phyloP scores from a whole-genome alignment of 805 yeast genomes.

The Nakazawaea populi region DNA sequence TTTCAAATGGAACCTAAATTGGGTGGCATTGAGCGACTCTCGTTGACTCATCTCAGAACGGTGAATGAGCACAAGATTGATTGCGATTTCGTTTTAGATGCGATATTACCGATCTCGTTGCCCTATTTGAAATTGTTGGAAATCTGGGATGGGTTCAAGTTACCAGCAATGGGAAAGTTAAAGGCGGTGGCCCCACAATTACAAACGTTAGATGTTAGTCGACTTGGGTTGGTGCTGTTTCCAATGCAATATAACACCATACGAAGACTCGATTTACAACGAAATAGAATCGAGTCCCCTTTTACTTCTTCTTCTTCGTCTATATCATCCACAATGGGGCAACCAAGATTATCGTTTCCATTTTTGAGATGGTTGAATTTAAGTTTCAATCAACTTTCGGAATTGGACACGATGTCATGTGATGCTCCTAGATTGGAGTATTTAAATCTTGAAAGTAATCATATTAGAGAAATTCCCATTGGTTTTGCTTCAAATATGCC shows the following conservation, averaged over 20 bases:
- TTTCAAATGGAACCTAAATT: no score
- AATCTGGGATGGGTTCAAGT: neutral
- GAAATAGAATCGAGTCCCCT: neutral
- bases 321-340: no score
- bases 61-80: no score
- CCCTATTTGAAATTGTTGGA: neutral
- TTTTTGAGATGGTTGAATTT: neutral
- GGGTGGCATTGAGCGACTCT: no score
- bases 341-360: neutral
- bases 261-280: neutral
- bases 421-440: neutral
- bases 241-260: neutral
- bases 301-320: no score
- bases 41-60: no score
- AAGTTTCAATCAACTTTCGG: neutral
- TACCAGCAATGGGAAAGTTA: neutral
- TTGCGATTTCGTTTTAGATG: no score
- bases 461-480: neutral
- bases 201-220: neutral
- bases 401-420: neutral
- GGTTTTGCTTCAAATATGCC: neutral
- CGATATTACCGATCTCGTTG: no score
- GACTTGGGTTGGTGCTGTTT: neutral
- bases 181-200: neutral
- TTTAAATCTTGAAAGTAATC: neutral